Evolutionary conservation across 257 asterid genomes (phyloP).

Genomic region (Plectranthus barbatus): DNA sequence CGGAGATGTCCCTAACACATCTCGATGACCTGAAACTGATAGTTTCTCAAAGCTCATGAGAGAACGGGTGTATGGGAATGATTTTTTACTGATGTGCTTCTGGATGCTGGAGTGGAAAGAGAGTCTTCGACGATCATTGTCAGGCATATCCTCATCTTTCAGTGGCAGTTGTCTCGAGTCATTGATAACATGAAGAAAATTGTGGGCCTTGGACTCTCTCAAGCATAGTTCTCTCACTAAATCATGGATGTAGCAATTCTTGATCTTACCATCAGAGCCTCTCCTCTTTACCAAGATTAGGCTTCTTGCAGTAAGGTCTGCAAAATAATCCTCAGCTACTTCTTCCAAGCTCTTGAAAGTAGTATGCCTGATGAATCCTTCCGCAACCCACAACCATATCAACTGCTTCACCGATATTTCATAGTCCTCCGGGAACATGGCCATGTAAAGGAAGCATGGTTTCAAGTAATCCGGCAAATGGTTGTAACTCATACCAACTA

Average conservation of each 20-base stretch:
- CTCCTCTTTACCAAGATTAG: slow-evolving; percentile 12
- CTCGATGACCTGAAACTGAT: too few relatives aligned
- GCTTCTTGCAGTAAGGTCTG: too few relatives aligned
- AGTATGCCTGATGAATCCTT: slow-evolving; percentile 13
- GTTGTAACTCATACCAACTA: slow-evolving; percentile 17
- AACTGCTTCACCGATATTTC: slow-evolving; percentile 6
- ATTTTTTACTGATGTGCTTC: too few relatives aligned
- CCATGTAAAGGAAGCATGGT: slow-evolving; percentile 18
- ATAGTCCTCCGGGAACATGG: slow-evolving; percentile 14
- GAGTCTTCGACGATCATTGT: too few relatives aligned
- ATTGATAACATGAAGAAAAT: slow-evolving; percentile 7
- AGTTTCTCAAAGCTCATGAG: background rate
- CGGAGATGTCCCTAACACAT: too few relatives aligned
- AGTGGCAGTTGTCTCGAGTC: background rate
- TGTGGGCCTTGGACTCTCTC: slow-evolving; percentile 7
- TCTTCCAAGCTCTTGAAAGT: slow-evolving; percentile 13
- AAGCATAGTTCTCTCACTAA: slow-evolving; percentile 18
- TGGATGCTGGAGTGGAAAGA: slow-evolving; percentile 2
- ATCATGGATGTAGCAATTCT: slow-evolving; percentile 24
- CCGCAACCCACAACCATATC: slow-evolving; percentile 20
- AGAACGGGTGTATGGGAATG: background rate
- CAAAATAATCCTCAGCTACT: slow-evolving; percentile 14
- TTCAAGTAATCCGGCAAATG: slow-evolving; percentile 18
- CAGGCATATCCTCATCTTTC: too few relatives aligned
- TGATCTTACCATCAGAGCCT: slow-evolving; percentile 15